Percentiles rank a stretch among this genome's conserved stretches.
These are phyloP conservation scores for Mortierella sp. DNA, from an alignment of 371 early-diverging fungal genomes.

Conservation along the genomic window DNA sequence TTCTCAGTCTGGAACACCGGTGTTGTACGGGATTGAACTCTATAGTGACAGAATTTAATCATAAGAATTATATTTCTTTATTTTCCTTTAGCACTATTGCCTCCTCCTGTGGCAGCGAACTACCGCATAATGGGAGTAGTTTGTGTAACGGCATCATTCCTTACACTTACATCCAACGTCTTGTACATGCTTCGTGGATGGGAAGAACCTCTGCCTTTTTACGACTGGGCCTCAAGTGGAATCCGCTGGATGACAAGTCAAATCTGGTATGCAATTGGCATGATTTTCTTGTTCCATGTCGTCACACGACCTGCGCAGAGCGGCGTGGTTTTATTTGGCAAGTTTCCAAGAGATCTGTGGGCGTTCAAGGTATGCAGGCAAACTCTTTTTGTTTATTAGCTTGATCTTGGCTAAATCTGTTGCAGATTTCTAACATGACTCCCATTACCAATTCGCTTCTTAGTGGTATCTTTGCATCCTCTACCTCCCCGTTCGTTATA, in stretches of 20 bases:
- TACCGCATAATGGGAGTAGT: slow-evolving; percentile 52
- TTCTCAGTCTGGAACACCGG: not conserved
- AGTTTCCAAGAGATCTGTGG: slow-evolving; percentile 52
- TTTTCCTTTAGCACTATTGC: slow-evolving; percentile 32
- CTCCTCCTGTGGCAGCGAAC: slow-evolving; percentile 37
- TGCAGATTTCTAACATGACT: not conserved
- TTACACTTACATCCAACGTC: slow-evolving; percentile 48
- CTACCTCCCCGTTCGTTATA: slow-evolving; percentile 46
- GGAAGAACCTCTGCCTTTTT: slow-evolving; percentile 52
- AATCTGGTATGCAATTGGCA: slow-evolving; percentile 56
- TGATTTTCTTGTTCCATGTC: slow-evolving; percentile 55
- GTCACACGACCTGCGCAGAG: slow-evolving; percentile 55
- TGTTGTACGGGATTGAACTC: not conserved
- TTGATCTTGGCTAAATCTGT: not conserved
- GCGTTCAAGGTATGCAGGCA: slow-evolving; percentile 37
- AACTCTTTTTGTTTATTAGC: not conserved
- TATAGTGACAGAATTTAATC: slow-evolving; percentile 22
- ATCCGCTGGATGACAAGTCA: slow-evolving; percentile 57
- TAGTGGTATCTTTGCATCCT: slow-evolving; percentile 53
- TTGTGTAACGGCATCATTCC: slow-evolving; percentile 37
- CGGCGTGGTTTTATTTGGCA: slow-evolving; percentile 55
- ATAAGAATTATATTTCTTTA: not conserved
- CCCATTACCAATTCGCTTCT: not conserved
- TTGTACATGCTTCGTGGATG: slow-evolving; percentile 56
- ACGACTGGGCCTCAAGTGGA: slow-evolving; percentile 44